Evolutionary conservation across 768 basidiomycete genomes (phyloP).

Genomic region (Agaricus bisporus): DNA sequence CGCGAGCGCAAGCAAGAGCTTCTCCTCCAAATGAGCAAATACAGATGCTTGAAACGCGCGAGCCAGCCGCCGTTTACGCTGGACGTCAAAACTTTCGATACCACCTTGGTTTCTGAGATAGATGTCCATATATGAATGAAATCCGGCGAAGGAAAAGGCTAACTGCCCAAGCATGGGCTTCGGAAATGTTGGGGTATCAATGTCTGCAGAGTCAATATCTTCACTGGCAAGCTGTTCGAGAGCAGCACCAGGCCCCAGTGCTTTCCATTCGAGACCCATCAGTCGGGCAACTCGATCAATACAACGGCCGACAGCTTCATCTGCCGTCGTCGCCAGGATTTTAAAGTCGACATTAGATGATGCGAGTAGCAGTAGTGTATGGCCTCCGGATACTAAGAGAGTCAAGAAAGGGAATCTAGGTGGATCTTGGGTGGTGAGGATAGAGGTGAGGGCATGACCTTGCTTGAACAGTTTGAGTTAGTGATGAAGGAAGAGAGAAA

Average conservation of each 20-base stretch:
- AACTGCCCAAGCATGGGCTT: conserved; percentile 47
- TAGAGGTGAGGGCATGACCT: conserved; percentile 84
- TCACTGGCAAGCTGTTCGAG: conserved; percentile 64
- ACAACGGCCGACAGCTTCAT: conserved; percentile 71
- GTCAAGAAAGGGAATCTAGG: conserved; percentile 83
- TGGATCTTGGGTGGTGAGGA: conserved; percentile 49
- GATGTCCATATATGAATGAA: conserved; percentile 68
- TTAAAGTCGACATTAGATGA: conserved; percentile 49
- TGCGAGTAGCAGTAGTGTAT: conserved; percentile 82
- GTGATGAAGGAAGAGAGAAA: neutral
- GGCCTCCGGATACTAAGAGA: conserved; percentile 89
- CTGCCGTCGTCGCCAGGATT: conserved; percentile 68
- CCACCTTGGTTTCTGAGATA: conserved; percentile 40
- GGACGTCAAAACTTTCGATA: conserved; percentile 31
- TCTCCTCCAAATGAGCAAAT: conserved; percentile 68
- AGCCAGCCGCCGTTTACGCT: conserved; percentile 46
- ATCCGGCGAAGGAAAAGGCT: conserved; percentile 73
- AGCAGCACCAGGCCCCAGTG: conserved; percentile 70
- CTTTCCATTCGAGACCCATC: conserved; percentile 59
- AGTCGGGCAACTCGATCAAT: conserved; percentile 81
- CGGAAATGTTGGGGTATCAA: conserved; percentile 33
- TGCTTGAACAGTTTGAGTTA: conserved; percentile 43
- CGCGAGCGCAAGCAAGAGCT: conserved; percentile 50
- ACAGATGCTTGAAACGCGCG: conserved; percentile 69
- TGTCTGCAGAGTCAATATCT: conserved; percentile 19